These are phyloP conservation scores for Lathyrus oleraceus DNA, from an alignment of 306 rosid genomes.

Conservation along the genomic window DNA sequence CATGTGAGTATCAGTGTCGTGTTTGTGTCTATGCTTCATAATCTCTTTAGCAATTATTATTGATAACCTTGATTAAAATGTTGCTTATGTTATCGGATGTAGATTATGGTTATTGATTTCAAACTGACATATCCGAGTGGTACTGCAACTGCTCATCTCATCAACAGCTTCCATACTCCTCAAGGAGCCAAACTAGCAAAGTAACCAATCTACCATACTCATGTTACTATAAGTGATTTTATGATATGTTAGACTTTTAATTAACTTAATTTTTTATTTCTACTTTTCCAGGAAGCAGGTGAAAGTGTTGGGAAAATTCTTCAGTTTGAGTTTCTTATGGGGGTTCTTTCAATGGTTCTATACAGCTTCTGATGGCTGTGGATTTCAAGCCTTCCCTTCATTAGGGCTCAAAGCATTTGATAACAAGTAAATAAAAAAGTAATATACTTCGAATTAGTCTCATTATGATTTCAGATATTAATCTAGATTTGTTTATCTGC, in stretches of 20 bases:
- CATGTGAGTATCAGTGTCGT: background rate
- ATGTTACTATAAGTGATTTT: slow-evolving; percentile 8
- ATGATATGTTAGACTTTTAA: slow-evolving; percentile 15
- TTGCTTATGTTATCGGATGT: slow-evolving; percentile 24
- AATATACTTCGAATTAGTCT: slow-evolving; percentile 10
- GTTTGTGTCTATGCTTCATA: background rate
- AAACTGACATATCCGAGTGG: slow-evolving; percentile 71
- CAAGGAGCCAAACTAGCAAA: slow-evolving; percentile 62
- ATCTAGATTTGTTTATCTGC: slow-evolving; percentile 24
- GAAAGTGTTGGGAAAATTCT: slow-evolving; percentile 52
- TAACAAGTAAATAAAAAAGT: slow-evolving; percentile 25
- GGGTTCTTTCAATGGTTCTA: slow-evolving; percentile 63
- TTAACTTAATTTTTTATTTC: slow-evolving; percentile 16
- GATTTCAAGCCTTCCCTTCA: slow-evolving; percentile 53
- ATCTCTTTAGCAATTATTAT: background rate
- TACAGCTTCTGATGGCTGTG: slow-evolving; percentile 50
- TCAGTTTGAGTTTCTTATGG: slow-evolving; percentile 53
- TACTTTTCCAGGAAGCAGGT: slow-evolving; percentile 56
- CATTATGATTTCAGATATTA: background rate
- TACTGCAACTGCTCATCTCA: slow-evolving; percentile 63
- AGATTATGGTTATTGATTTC: slow-evolving; percentile 58
- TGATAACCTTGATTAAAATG: slow-evolving; percentile 13
- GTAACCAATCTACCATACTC: slow-evolving; percentile 34
- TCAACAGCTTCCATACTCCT: slow-evolving; percentile 68
- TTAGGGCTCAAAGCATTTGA: slow-evolving; percentile 52